These are phyloP conservation scores for Yamadazyma laniorum DNA, from an alignment of 805 yeast genomes.

Conservation along the genomic window DNA sequence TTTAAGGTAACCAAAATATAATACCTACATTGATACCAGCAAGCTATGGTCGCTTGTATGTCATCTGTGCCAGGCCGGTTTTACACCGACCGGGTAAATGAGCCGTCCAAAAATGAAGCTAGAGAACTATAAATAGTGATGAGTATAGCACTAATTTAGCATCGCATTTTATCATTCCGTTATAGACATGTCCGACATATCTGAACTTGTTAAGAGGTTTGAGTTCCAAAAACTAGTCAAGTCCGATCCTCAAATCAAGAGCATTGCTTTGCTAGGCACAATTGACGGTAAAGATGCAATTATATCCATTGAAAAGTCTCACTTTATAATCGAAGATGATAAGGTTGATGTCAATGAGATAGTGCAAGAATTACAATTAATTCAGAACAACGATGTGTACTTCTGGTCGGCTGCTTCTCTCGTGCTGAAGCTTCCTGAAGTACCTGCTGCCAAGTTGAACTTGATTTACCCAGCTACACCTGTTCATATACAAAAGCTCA, in stretches of 20 bases:
- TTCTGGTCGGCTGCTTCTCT: constrained; percentile 70
- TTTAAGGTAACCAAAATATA: too few species aligned
- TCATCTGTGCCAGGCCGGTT: too few species aligned
- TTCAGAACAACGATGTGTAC: constrained; percentile 80
- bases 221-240: constrained; percentile 45
- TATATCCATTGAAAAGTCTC: constrained; percentile 69
- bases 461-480: constrained; percentile 87
- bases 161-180: too few species aligned
- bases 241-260: constrained; percentile 66
- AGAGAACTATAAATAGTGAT: too few species aligned
- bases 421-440: constrained; percentile 41
- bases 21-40: too few species aligned
- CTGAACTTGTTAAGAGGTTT: constrained; percentile 32
- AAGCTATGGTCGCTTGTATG: too few species aligned
- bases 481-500: constrained; percentile 75
- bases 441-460: constrained; percentile 69
- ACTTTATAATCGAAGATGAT: constrained; percentile 41
- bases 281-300: constrained; percentile 66
- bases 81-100: too few species aligned
- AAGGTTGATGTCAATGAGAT: constrained; percentile 11
- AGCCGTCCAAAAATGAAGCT: too few species aligned
- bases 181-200: constrained; percentile 8
- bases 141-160: too few species aligned
- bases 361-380: constrained; percentile 25
- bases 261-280: constrained; percentile 63